Evolutionary conservation across 2,329 filamentous ascomycete species (phyloP).

Genomic region (Cladosporium sp.): DNA sequence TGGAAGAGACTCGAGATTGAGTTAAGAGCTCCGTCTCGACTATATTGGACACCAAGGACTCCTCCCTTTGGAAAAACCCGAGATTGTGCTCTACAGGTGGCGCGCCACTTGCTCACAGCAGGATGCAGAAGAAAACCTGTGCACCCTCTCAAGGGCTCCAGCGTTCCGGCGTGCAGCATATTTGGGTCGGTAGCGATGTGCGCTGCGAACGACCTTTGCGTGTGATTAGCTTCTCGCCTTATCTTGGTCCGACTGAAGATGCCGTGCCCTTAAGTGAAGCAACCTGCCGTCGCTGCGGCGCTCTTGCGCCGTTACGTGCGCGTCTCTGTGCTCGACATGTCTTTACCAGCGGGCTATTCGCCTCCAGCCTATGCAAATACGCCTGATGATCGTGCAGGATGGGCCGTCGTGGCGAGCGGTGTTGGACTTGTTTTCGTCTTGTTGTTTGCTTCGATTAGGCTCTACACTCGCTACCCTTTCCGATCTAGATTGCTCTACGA

Average conservation of each 20-base stretch:
- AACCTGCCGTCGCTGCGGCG: not conserved
- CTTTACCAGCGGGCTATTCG: conserved; percentile 2
- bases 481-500: not conserved
- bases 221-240: not conserved
- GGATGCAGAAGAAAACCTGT: not conserved
- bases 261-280: not conserved
- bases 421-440: conserved; percentile 3
- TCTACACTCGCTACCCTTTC: conserved; percentile 5
- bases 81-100: not conserved
- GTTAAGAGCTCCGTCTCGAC: too few species aligned
- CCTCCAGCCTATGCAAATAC: not conserved
- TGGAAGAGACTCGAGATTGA: too few species aligned
- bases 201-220: not conserved
- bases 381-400: not conserved
- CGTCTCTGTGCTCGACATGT: not conserved
- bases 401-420: not conserved
- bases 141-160: not conserved
- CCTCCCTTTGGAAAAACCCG: too few species aligned
- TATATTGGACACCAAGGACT: too few species aligned
- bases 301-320: not conserved
- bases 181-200: not conserved
- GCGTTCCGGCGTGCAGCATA: not conserved
- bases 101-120: not conserved
- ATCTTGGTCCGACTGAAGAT: not conserved
- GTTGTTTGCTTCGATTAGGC: conserved; percentile 1